phyloP scores from a whole-genome alignment of 2,329 filamentous ascomycete genomes.

The Mycocentrospora acerina region DNA sequence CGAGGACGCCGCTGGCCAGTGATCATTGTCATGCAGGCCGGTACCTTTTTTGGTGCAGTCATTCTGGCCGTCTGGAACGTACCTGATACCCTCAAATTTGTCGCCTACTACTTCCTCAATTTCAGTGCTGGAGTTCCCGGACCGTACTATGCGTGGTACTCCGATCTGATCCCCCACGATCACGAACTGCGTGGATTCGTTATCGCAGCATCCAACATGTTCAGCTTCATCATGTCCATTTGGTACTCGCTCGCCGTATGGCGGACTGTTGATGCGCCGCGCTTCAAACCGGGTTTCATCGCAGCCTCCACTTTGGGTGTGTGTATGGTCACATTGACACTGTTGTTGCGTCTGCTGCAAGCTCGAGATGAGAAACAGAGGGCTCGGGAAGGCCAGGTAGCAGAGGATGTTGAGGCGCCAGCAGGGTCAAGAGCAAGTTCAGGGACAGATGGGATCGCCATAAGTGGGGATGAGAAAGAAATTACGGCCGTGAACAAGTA shows the following conservation, averaged over 20 bases:
- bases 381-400: conserved; percentile 2
- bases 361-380: conserved; percentile 16
- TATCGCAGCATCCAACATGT: conserved; percentile 28
- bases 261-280: conserved; percentile 22
- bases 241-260: conserved; percentile 23
- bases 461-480: too few species aligned
- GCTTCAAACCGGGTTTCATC: conserved; percentile 25
- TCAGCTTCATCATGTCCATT: conserved; percentile 22
- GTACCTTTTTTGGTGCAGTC: conserved; percentile 44
- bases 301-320: conserved; percentile 19
- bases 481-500: too few species aligned
- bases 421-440: conserved; percentile 35
- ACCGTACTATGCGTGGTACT: conserved; percentile 29
- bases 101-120: conserved; percentile 28
- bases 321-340: conserved; percentile 20
- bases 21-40: conserved; percentile 43
- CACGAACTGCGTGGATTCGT: conserved; percentile 29
- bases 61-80: conserved; percentile 50
- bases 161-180: conserved; percentile 27
- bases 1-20: conserved; percentile 37
- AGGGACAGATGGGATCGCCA: background rate
- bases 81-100: conserved; percentile 46
- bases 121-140: conserved; percentile 24
- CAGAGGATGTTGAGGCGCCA: conserved; percentile 11
- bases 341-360: conserved; percentile 16